These are phyloP conservation scores for Meira nashicola DNA, from an alignment of 1,284 basidiomycete genomes.

Conservation along the genomic window DNA sequence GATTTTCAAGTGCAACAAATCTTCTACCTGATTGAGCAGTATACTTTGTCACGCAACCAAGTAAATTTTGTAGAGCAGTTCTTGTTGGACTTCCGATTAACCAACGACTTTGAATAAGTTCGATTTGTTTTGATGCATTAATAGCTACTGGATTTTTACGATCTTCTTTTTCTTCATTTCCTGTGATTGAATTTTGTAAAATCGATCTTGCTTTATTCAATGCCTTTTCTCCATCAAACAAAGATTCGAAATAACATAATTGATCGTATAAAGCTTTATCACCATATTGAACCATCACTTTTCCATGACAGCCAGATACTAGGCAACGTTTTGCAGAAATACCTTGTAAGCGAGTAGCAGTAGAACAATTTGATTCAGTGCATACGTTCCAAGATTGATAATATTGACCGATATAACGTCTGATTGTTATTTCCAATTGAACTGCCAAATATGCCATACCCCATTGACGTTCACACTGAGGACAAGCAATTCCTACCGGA, in stretches of 20 bases:
- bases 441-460: slow-evolving; percentile 65
- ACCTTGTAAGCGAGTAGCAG: slow-evolving; percentile 80
- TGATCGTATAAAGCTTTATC: slow-evolving; percentile 50
- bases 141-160: slow-evolving; percentile 10
- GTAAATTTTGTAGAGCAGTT: background rate
- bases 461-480: slow-evolving; percentile 62
- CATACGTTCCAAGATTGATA: slow-evolving; percentile 87
- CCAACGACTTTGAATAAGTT: slow-evolving; percentile 8
- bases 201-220: slow-evolving; percentile 8
- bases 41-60: slow-evolving; percentile 33
- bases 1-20: slow-evolving; percentile 41
- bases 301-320: slow-evolving; percentile 35
- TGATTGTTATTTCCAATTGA: slow-evolving; percentile 81
- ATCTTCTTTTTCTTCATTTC: slow-evolving; percentile 23
- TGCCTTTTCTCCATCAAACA: slow-evolving; percentile 30
- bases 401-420: slow-evolving; percentile 70
- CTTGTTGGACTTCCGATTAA: background rate
- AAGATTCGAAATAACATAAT: slow-evolving; percentile 40
- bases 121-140: background rate
- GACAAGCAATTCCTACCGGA: slow-evolving; percentile 58
- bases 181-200: slow-evolving; percentile 14
- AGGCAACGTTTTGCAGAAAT: slow-evolving; percentile 69
- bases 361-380: slow-evolving; percentile 76
- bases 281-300: slow-evolving; percentile 25
- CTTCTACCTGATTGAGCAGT: slow-evolving; percentile 41